Conservation (phyloP, 805 yeast genomes). For the Brettanomyces bruxellensis region DNA sequence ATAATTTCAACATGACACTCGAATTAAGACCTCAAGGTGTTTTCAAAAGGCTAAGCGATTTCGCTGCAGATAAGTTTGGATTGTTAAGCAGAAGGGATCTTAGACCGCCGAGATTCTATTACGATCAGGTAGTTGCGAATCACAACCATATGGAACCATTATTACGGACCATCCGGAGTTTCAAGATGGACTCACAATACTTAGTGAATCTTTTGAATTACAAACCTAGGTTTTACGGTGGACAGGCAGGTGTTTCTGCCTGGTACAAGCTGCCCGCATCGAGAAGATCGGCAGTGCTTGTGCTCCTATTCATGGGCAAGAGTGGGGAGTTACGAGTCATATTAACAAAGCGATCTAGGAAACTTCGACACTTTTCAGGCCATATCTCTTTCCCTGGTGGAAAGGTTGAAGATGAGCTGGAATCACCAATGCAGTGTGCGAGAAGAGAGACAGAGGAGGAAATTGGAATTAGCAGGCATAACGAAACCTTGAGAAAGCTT, state of each 20-base stretch:
- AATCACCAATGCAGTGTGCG: constrained; percentile 63
- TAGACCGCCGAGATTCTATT: constrained; percentile 10
- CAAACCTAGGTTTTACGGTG: constrained; percentile 26
- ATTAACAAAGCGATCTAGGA: constrained; percentile 67
- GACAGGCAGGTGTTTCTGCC: constrained; percentile 26
- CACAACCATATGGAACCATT: constrained; percentile 6
- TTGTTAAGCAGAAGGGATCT: constrained; percentile 16
- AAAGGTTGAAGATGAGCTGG: constrained; percentile 63
- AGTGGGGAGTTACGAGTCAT: constrained; percentile 70
- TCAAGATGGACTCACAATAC: constrained; percentile 25
- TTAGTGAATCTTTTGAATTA: constrained; percentile 27
- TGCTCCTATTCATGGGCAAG: constrained; percentile 64
- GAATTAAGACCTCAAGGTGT: too few species aligned
- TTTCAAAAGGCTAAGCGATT: not conserved
- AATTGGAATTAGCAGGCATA: constrained; percentile 56
- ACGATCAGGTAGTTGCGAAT: not conserved
- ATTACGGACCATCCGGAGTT: not conserved
- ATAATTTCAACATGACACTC: too few species aligned
- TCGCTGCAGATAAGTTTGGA: constrained; percentile 5
- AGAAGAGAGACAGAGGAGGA: constrained; percentile 84
- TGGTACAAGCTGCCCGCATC: constrained; percentile 60
- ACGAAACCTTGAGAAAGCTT: constrained; percentile 31
- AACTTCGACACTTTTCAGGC: constrained; percentile 70
- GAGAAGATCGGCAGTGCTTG: constrained; percentile 73
- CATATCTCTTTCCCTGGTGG: constrained; percentile 95